Evolutionary conservation across 2,329 filamentous ascomycete species (phyloP).

Genomic region (Pseudocercospora cruenta): DNA sequence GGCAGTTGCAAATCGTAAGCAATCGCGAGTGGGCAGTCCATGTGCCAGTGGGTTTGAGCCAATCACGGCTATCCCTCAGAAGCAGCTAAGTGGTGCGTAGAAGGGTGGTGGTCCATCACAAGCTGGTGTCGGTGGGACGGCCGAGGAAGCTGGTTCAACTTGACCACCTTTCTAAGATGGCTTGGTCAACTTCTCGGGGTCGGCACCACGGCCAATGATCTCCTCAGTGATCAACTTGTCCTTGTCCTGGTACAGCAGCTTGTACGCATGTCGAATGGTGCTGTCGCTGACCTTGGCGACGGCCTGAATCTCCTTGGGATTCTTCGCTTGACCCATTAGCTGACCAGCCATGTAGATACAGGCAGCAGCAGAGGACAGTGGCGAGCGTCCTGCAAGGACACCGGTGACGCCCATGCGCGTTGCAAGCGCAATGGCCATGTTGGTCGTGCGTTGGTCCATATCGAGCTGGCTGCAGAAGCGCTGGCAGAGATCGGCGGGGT

Average conservation of each 20-base stretch:
- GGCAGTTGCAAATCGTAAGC: neutral
- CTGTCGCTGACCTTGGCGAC: conserved; percentile 93
- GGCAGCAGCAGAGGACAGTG: conserved; percentile 88
- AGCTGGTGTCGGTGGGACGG: neutral
- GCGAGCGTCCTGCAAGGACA: conserved; percentile 87
- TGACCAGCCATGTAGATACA: conserved; percentile 96
- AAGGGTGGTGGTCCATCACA: neutral
- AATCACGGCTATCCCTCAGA: conserved; percentile 19
- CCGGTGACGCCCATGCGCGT: conserved; percentile 75
- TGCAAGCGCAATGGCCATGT: conserved; percentile 78
- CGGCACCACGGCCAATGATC: conserved; percentile 74
- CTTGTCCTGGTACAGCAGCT: conserved; percentile 75
- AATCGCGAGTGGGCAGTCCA: neutral
- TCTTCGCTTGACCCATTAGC: conserved; percentile 76
- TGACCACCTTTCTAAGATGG: conserved; percentile 31
- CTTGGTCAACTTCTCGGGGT: conserved; percentile 70
- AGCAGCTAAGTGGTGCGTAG: neutral
- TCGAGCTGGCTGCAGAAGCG: conserved; percentile 87
- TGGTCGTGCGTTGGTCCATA: conserved; percentile 74
- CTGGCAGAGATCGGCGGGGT: conserved; percentile 65
- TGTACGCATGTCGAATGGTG: conserved; percentile 95
- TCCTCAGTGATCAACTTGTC: conserved; percentile 74
- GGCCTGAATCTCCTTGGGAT: conserved; percentile 81
- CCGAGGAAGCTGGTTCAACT: neutral
- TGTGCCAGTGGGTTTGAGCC: conserved; percentile 3